phyloP scores from a whole-genome alignment of 257 asterid genomes.

The Nicotiana knightiana region DNA sequence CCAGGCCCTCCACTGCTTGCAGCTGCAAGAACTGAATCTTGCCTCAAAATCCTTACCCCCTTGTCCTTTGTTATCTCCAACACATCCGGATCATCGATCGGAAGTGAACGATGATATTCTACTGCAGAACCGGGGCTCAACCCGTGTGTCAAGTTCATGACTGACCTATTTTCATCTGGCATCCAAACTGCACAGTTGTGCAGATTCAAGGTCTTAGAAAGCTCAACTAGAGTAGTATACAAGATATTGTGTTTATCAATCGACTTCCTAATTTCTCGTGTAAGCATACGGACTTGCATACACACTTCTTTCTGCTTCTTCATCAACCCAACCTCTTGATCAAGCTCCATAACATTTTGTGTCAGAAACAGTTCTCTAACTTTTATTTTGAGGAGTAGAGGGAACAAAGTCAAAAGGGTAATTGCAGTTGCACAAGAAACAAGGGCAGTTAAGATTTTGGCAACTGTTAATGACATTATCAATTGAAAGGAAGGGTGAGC shows the following conservation, averaged over 20 bases:
- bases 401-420: conserved; percentile 37
- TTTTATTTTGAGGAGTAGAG: conserved; percentile 34
- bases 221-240: conserved; percentile 42
- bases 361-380: conserved; percentile 38
- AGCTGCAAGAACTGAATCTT: conserved; percentile 31
- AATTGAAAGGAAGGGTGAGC: conserved; percentile 35
- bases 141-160: conserved; percentile 41
- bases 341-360: conserved; percentile 40
- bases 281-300: conserved; percentile 39
- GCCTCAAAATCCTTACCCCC: conserved; percentile 36
- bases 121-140: conserved; percentile 22
- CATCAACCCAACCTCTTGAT: conserved; percentile 41
- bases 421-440: conserved; percentile 46
- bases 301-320: conserved; percentile 38
- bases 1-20: conserved; percentile 29
- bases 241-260: conserved; percentile 38
- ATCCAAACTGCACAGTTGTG: conserved; percentile 50
- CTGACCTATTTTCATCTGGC: conserved; percentile 30
- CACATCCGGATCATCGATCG: conserved; percentile 33
- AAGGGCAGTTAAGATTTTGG: conserved; percentile 36
- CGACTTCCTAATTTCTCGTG: conserved; percentile 38
- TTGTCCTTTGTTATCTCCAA: conserved; percentile 26
- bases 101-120: conserved; percentile 18
- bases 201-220: conserved; percentile 36
- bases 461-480: conserved; percentile 33